Percentiles rank a stretch among this genome's conserved stretches.
Evolutionary conservation across 2,329 filamentous ascomycete species (phyloP).

Genomic region (Teratosphaeriaceae sp.): DNA sequence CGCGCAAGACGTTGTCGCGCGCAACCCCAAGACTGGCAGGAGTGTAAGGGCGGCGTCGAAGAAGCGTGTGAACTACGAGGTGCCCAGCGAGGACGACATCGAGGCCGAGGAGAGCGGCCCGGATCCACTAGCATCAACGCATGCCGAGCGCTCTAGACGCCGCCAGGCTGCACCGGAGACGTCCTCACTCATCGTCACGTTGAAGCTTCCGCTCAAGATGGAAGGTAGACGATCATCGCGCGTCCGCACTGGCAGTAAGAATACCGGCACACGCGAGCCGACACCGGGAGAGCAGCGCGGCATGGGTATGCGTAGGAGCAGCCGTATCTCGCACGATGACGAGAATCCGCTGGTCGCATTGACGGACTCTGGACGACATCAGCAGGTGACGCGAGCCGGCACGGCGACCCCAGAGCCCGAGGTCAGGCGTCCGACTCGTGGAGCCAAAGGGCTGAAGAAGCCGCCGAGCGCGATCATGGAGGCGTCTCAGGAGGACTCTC

Average conservation of each 20-base stretch:
- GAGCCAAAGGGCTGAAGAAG: slow-evolving; percentile 44
- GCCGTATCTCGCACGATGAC: slow-evolving; percentile 52
- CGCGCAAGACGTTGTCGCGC: slow-evolving; percentile 35
- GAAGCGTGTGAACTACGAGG: slow-evolving; percentile 51
- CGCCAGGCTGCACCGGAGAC: slow-evolving; percentile 12
- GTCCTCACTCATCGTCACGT: slow-evolving; percentile 33
- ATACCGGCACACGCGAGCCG: slow-evolving; percentile 29
- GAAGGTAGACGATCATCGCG: slow-evolving; percentile 22
- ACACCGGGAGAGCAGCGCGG: slow-evolving; percentile 17
- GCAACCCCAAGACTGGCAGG: slow-evolving; percentile 50
- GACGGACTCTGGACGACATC: slow-evolving; percentile 53
- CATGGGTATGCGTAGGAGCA: slow-evolving; percentile 44
- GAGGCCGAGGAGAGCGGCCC: slow-evolving; percentile 32
- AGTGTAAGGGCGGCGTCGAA: slow-evolving; percentile 50
- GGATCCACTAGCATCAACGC: slow-evolving; percentile 14
- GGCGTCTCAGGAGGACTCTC: slow-evolving; percentile 45
- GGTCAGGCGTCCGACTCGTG: slow-evolving; percentile 36
- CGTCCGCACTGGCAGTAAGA: slow-evolving; percentile 34
- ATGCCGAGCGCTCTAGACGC: slow-evolving; percentile 24
- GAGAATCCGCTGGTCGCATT: slow-evolving; percentile 51
- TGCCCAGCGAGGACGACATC: slow-evolving; percentile 42
- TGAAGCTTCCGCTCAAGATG: slow-evolving; percentile 31
- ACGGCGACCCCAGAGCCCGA: slow-evolving; percentile 44
- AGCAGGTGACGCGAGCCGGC: slow-evolving; percentile 46
- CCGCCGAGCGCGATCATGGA: slow-evolving; percentile 46